These are phyloP conservation scores for Pseudocercospora fuligena DNA, from an alignment of 2,329 filamentous ascomycete genomes.

Conservation along the genomic window DNA sequence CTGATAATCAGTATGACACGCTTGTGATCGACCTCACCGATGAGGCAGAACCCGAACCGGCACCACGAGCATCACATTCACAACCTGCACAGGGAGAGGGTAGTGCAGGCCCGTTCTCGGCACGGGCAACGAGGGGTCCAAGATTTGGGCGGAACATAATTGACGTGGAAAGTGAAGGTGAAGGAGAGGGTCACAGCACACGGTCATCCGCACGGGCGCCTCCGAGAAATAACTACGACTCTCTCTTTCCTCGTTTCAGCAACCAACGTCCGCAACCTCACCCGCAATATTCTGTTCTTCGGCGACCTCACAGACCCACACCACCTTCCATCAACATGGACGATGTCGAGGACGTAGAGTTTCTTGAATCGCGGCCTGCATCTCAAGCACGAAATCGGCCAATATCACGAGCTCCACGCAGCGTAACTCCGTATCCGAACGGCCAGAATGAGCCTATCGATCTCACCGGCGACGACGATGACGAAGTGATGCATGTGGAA, in stretches of 20 bases:
- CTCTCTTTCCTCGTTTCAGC: slow-evolving; percentile 17
- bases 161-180: slow-evolving; percentile 39
- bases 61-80: slow-evolving; percentile 4
- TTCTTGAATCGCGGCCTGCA: slow-evolving; percentile 42
- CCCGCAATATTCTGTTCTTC: slow-evolving; percentile 25
- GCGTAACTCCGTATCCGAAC: slow-evolving; percentile 33
- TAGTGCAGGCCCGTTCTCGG: slow-evolving; percentile 24
- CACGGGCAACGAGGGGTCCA: slow-evolving; percentile 45
- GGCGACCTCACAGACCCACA: slow-evolving; percentile 19
- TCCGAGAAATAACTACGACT: slow-evolving; percentile 19
- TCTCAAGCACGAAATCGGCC: slow-evolving; percentile 25
- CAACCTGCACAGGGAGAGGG: slow-evolving; percentile 5
- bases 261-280: slow-evolving; percentile 17
- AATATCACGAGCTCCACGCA: slow-evolving; percentile 21
- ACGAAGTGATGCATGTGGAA: slow-evolving; percentile 38
- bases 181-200: slow-evolving; percentile 20
- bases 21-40: slow-evolving; percentile 46
- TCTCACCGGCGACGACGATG: slow-evolving; percentile 41
- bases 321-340: slow-evolving; percentile 12
- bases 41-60: slow-evolving; percentile 27
- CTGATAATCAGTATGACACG: slow-evolving; percentile 11
- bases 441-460: slow-evolving; percentile 36
- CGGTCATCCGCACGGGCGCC: slow-evolving; percentile 15
- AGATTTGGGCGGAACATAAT: slow-evolving; percentile 51
- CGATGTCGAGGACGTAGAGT: slow-evolving; percentile 53